A percentile compares a stretch with the other conserved stretches of the same genome.
phyloP scores from a whole-genome alignment of 768 basidiomycete genomes.

The Royoungia palumana region DNA sequence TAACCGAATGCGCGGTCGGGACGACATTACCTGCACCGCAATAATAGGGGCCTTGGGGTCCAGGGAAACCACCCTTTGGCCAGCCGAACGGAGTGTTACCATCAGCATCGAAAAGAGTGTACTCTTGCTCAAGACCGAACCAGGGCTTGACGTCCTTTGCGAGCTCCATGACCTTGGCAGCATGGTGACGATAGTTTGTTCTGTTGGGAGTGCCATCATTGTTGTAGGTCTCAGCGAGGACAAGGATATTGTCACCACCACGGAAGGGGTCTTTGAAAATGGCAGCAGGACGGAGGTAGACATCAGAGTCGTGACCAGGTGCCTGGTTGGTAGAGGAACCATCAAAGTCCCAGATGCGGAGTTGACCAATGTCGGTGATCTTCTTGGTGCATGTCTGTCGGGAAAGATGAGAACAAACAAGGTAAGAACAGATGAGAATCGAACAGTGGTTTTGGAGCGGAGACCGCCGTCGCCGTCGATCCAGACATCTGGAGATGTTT shows the following conservation, averaged over 20 bases:
- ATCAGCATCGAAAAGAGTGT: constrained; percentile 94
- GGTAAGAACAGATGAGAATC: constrained; percentile 23
- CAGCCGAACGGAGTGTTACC: constrained; percentile 82
- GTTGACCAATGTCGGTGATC: constrained; percentile 82
- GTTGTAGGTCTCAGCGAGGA: constrained; percentile 97
- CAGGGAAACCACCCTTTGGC: constrained; percentile 99
- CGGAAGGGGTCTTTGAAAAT: constrained; percentile 99
- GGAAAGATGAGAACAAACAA: background rate
- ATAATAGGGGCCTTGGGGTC: constrained; percentile 99
- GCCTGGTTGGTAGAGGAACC: constrained; percentile 98
- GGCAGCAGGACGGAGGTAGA: constrained; percentile 94
- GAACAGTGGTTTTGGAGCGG: constrained; percentile 92
- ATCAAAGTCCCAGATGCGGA: constrained; percentile 99
- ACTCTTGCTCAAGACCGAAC: constrained; percentile 99
- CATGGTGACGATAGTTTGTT: constrained; percentile 93
- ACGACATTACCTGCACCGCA: constrained; percentile 85
- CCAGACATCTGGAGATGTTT: constrained; percentile 77
- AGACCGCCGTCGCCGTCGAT: constrained; percentile 93
- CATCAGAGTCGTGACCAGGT: constrained; percentile 91
- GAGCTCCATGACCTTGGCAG: constrained; percentile 93
- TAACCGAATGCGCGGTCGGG: background rate
- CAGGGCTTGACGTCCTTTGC: constrained; percentile 80
- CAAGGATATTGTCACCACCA: constrained; percentile 95
- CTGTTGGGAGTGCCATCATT: constrained; percentile 97
- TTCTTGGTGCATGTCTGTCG: constrained; percentile 80